Conservation (phyloP, 164 flowering plant genomes). For the Aristolochia californica region DNA sequence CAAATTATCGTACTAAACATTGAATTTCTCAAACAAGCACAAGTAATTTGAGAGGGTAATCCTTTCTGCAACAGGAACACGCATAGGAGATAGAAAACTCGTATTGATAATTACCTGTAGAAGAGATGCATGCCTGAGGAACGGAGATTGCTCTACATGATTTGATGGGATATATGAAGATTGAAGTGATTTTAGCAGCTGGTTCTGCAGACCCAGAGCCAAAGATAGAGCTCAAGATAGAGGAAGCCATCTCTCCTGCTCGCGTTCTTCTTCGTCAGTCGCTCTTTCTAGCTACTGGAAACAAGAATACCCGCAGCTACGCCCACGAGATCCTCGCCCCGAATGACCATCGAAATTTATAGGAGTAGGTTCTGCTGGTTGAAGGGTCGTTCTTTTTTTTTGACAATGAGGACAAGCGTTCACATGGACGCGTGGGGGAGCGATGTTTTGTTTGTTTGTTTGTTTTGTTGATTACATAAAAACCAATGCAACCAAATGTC, state of each 20-base stretch:
- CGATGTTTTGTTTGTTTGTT: too few species aligned
- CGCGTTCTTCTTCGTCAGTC: background rate
- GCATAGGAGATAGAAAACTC: background rate
- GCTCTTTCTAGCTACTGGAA: background rate
- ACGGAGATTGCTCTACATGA: constrained; percentile 86
- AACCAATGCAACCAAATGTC: too few species aligned
- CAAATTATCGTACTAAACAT: background rate
- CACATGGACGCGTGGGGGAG: too few species aligned
- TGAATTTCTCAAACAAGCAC: background rate
- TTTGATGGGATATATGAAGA: constrained; percentile 78
- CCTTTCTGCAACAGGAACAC: background rate
- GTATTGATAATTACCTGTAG: constrained; percentile 37
- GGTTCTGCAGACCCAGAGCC: constrained; percentile 10
- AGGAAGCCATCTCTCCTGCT: constrained; percentile 9
- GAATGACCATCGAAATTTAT: too few species aligned
- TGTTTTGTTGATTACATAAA: too few species aligned
- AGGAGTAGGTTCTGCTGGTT: background rate
- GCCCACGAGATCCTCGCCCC: constrained; percentile 2
- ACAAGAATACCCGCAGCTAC: background rate
- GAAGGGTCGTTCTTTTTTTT: background rate
- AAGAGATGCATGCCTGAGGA: constrained; percentile 52
- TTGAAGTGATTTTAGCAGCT: constrained; percentile 39
- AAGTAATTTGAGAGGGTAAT: background rate
- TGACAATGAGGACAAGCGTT: too few species aligned
- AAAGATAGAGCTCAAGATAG: constrained; percentile 11